Percentiles rank a stretch among this genome's conserved stretches.
phyloP scores from a whole-genome alignment of 768 basidiomycete species.

The Calocera cornea region DNA sequence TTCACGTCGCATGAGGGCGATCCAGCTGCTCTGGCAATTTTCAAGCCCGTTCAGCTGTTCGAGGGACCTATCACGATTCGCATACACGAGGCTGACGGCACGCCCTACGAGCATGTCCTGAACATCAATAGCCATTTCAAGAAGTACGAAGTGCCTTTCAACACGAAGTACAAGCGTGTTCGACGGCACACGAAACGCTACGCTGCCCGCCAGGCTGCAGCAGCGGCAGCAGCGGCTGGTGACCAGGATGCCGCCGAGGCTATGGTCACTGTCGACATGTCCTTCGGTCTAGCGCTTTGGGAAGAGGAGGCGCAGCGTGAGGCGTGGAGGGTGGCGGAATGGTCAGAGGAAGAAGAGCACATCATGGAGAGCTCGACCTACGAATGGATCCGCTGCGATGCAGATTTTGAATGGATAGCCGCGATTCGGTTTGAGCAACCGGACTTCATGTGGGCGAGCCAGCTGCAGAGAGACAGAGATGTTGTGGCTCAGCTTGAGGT shows the following conservation, averaged over 20 bases:
- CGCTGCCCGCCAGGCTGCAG: conserved; percentile 80
- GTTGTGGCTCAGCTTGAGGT: conserved; percentile 96
- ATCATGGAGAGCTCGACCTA: conserved; percentile 91
- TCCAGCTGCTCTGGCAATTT: conserved; percentile 47
- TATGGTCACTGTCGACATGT: conserved; percentile 87
- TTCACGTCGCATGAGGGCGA: conserved; percentile 49
- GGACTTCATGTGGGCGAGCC: conserved; percentile 97
- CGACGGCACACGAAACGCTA: conserved; percentile 92
- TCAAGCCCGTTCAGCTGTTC: conserved; percentile 81
- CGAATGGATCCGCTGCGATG: conserved; percentile 98
- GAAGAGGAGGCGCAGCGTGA: conserved; percentile 87
- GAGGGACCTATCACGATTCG: conserved; percentile 98
- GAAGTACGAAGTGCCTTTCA: conserved; percentile 96
- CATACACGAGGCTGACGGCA: conserved; percentile 97
- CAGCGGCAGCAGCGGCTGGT: conserved; percentile 83
- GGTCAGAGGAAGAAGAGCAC: conserved; percentile 93
- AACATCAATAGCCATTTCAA: conserved; percentile 80
- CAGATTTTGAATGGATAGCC: conserved; percentile 99
- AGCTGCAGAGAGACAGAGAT: conserved; percentile 87
- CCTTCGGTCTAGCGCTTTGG: conserved; percentile 88
- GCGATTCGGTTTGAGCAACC: conserved; percentile 83
- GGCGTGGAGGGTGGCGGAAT: conserved; percentile 93
- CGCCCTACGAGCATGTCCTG: conserved; percentile 95
- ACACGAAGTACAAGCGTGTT: conserved; percentile 96
- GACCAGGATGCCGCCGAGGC: conserved; percentile 86